Percentiles rank a stretch among this genome's conserved stretches.
phyloP scores from a whole-genome alignment of 1,139 yeast genomes.

The Wickerhamiella pararugosa region DNA sequence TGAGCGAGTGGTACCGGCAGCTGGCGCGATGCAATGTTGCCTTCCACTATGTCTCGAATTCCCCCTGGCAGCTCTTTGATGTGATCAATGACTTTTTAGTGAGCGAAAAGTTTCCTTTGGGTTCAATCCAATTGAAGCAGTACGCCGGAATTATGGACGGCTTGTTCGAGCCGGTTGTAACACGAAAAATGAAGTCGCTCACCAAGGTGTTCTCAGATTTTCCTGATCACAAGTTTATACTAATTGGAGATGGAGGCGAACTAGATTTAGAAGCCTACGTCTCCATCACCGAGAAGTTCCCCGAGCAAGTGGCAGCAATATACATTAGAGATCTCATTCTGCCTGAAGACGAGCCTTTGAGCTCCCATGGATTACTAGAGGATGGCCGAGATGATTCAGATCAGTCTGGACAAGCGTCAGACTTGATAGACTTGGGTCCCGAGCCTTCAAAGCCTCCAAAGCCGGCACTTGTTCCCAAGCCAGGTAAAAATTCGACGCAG shows the following conservation, averaged over 20 bases:
- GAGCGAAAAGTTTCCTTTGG: slow-evolving; percentile 45
- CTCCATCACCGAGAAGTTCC: slow-evolving; percentile 47
- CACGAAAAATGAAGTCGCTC: slow-evolving; percentile 57
- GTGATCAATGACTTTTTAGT: slow-evolving; percentile 46
- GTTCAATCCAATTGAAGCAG: slow-evolving; percentile 74
- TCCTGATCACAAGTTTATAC: slow-evolving; percentile 58
- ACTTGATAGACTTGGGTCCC: slow-evolving; percentile 6
- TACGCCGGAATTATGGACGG: slow-evolving; percentile 69
- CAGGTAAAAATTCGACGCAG: too few species aligned
- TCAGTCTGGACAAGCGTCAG: not conserved
- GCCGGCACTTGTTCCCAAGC: not conserved
- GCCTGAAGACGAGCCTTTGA: slow-evolving; percentile 18
- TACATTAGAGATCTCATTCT: slow-evolving; percentile 64
- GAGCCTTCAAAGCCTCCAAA: not conserved
- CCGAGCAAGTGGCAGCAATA: slow-evolving; percentile 53
- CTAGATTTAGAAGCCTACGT: slow-evolving; percentile 85
- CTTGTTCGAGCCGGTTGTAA: slow-evolving; percentile 73
- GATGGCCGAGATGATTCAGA: not conserved
- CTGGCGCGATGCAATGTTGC: slow-evolving; percentile 32
- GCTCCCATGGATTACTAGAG: not conserved
- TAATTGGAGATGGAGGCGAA: slow-evolving; percentile 94
- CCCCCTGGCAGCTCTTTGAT: slow-evolving; percentile 80
- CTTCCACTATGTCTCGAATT: slow-evolving; percentile 85
- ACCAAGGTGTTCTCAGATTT: slow-evolving; percentile 56
- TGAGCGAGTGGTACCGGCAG: slow-evolving; percentile 52